Base-by-base conservation (phyloP, 2,329 filamentous ascomycete genomes). In the Fusarium bulbicola region DNA sequence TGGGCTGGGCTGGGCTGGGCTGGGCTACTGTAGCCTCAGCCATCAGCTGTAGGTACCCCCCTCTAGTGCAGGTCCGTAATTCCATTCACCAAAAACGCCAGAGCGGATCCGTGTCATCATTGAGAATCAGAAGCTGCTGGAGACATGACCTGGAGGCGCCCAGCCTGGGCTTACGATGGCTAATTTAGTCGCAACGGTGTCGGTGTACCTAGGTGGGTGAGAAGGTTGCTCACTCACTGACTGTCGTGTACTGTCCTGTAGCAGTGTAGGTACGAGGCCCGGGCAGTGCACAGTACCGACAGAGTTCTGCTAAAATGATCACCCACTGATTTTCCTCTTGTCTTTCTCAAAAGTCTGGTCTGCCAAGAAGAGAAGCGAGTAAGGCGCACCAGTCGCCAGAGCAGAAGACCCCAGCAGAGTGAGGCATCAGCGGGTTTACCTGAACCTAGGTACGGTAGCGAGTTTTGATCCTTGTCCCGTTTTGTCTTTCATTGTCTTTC, bases 41-140 rank as follows among this genome's bases (percentile, higher is more conserved):
- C 32, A 59, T 59, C 56, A 59, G 32, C 24, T 58, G 30, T 59
- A 50, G 52, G 50, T 40, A 54, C 52, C 21, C 42, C 34, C 34
- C 52, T 56, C 26, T 43, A 43, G 37, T 36, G 56, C 15, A 57
- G 39, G 37, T 24, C 52, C 52, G 53, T 34, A 47, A 57, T 47
- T 46, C 53, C 63, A 67, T 67, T 42, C 30, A 43, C 65, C 59
- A 66, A 60, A 66, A 57, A 54, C 50, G 66, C 66, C 46, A 69
- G 46, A 59, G 66, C 59, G 66, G 66, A 69, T 54, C 66, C 66
- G 53, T 74, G 66, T 53, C 54, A 72, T 72, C 66, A 72, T 47
- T 50, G 49, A 45, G 64, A 49, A 54, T 7, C 53, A 45, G 64
- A 49, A 54, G 15, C 53, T 43, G 47, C 47, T 34, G 47, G 47